Conservation (phyloP, 202 grass and related monocot genomes). For the Cymbopogon flexuosus region DNA sequence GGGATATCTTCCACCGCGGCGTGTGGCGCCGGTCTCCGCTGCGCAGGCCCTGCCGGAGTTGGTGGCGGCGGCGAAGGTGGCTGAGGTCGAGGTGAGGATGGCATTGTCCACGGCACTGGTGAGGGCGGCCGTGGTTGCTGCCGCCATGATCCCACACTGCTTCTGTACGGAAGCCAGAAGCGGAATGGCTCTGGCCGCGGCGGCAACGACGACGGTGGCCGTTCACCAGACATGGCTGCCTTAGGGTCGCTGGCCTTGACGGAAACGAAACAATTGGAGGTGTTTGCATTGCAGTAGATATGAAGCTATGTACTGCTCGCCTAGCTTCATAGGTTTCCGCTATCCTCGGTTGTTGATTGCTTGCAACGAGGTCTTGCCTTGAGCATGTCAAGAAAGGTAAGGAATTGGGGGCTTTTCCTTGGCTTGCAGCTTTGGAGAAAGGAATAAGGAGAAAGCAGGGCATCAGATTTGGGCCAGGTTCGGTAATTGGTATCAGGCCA, state of each 20-base stretch:
- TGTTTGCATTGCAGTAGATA: not conserved
- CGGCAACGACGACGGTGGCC: constrained; percentile 1
- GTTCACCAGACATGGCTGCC: constrained; percentile 36
- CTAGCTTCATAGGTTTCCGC: constrained; percentile 24
- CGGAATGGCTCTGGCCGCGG: constrained; percentile 38
- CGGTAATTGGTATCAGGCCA: not conserved
- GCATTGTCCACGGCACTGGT: not conserved
- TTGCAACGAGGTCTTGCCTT: constrained; percentile 13
- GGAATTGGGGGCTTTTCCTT: no score
- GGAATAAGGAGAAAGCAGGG: not conserved
- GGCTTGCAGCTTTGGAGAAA: no score
- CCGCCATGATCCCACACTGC: constrained; percentile 1
- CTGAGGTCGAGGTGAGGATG: not conserved
- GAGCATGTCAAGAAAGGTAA: not conserved
- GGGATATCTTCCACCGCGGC: constrained; percentile 22
- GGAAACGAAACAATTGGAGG: not conserved
- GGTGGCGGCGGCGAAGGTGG: not conserved
- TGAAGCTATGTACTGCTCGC: constrained; percentile 1
- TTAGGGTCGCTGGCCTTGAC: not conserved
- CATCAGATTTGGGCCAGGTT: constrained; percentile 9
- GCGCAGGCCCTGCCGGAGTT: not conserved
- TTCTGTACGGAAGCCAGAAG: constrained; percentile 56
- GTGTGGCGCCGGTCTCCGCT: no score
- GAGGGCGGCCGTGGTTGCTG: constrained; percentile 27
- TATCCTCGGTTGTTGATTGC: not conserved